These are phyloP conservation scores for Sextonia rubra DNA, from an alignment of 164 flowering plant species.

Conservation along the genomic window DNA sequence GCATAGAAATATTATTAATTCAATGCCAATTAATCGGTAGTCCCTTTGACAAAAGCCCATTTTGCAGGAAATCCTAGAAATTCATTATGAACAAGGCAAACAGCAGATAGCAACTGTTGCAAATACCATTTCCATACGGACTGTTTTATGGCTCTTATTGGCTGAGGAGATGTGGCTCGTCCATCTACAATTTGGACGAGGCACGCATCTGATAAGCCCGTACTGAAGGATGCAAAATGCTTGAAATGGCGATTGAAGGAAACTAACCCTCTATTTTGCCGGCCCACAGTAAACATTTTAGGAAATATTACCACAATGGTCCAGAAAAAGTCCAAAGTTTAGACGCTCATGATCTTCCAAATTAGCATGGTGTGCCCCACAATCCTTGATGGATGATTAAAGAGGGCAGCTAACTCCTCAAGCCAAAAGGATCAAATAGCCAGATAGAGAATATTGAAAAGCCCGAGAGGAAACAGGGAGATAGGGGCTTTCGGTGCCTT, in stretches of 20 bases:
- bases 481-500: no score
- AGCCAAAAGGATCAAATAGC: no score
- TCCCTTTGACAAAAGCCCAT: no score
- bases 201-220: no score
- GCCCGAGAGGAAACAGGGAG: no score
- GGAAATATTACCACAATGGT: neutral
- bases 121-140: neutral
- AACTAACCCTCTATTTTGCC: neutral
- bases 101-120: neutral
- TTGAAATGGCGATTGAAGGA: neutral
- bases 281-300: neutral
- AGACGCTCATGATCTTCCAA: neutral
- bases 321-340: neutral
- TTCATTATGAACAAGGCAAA: no score
- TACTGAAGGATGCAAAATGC: no score
- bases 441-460: no score
- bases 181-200: neutral
- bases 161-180: neutral
- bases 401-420: no score
- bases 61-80: no score
- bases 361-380: no score
- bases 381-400: no score
- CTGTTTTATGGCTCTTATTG: neutral
- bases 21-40: neutral
- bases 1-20: neutral